A percentile compares a stretch with the other conserved stretches of the same genome.
Conservation (phyloP, 2,329 filamentous ascomycete species). For the Seiridium unicorne region DNA sequence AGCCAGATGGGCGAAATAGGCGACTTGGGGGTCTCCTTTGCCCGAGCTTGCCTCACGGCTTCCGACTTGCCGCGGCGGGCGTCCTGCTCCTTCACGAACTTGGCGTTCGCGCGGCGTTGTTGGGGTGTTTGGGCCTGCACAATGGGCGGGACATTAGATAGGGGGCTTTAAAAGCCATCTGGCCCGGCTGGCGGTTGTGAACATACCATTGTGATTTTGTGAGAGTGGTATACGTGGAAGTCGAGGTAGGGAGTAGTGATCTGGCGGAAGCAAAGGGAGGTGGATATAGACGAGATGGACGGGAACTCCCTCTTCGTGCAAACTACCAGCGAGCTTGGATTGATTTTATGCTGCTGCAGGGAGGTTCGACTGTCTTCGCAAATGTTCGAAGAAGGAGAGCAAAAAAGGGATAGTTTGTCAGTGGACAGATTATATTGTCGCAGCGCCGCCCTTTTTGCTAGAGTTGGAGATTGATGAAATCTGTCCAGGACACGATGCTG, state of each 20-base stretch:
- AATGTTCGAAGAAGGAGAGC: background rate
- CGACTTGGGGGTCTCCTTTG: slow-evolving; percentile 55
- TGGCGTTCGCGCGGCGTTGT: slow-evolving; percentile 77
- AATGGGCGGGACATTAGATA: background rate
- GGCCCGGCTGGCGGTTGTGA: background rate
- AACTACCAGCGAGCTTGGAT: too few relatives aligned
- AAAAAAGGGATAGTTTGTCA: background rate
- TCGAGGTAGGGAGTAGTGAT: background rate
- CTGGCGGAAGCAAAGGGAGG: background rate
- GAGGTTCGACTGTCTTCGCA: background rate
- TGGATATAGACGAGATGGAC: background rate
- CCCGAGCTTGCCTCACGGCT: slow-evolving; percentile 58
- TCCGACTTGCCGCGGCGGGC: slow-evolving; percentile 74
- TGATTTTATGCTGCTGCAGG: too few relatives aligned
- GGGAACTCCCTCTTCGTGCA: too few relatives aligned
- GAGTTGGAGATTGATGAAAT: slow-evolving; percentile 6
- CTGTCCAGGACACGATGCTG: background rate
- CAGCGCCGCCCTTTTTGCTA: background rate
- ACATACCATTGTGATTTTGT: slow-evolving; percentile 24
- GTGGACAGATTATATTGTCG: background rate
- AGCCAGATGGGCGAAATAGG: slow-evolving; percentile 66
- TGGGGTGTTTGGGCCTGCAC: slow-evolving; percentile 77
- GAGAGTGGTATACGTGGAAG: background rate
- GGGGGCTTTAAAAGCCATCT: background rate
- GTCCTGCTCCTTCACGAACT: slow-evolving; percentile 73